Base-by-base conservation (phyloP, 2,329 filamentous ascomycete species). In the Trichoderma asperellum region DNA sequence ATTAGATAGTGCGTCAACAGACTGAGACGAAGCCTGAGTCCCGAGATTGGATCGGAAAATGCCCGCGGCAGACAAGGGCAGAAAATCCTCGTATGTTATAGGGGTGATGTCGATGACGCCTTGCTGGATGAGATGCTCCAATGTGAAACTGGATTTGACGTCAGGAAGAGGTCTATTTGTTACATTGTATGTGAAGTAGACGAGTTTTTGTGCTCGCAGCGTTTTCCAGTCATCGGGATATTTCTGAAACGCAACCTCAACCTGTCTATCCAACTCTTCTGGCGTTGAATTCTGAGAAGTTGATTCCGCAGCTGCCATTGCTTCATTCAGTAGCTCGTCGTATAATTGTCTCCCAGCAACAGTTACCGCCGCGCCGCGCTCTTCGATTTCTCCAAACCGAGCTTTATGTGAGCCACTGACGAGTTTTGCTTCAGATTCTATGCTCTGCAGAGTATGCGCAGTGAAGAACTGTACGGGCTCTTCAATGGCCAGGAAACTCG, bases 61-160 rank as follows among this genome's bases (percentile, higher is more conserved):
- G 0, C 84, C 84, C 0, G 83, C 85, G 0, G 85, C 85, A 1
- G 83, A 85, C 2, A 87, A 74, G 0, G 85, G 85, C 4, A 87
- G 75, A 59, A 87, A 87, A 66, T 87, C 85, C 69, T 87, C 85
- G 68, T 87, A 87, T 0, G 81, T 85, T 21, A 87, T 79, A 2
- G 85, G 83, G 3, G 79, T 73, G 5, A 77, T 78, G 49, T 77
- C 72, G 0, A 86, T 47, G 3, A 78, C 32, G 0, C 78, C 78
- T 0, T 75, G 61, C 2, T 73, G 66, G 1, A 85, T 62, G 1
- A 84, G 75, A 0, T 74, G 57, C 1, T 79, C 74, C 0, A 83
- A 24, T 1, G 70, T 24, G 1, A 27, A 14, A 6, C 53, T 27
- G 21, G 12, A 12, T 2, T 57, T 32, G n/a, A 18, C 4, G 35